These are phyloP conservation scores for Metarhizium brunneum DNA, from an alignment of 2,329 filamentous ascomycete species.

Conservation along the genomic window DNA sequence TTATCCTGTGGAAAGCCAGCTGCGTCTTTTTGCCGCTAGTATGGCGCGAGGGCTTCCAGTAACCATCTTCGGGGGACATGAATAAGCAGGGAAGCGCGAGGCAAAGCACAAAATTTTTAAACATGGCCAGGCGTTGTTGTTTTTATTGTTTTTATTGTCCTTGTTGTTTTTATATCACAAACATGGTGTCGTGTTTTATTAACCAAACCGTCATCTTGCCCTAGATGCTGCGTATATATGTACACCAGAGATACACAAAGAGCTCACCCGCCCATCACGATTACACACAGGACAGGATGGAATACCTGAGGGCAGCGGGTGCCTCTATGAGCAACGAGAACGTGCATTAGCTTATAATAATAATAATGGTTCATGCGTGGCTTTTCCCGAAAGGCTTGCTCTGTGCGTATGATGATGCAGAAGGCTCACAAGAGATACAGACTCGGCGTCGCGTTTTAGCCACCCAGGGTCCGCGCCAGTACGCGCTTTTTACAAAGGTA, in stretches of 20 bases:
- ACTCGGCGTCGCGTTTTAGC: too few relatives aligned
- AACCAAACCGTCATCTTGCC: background rate
- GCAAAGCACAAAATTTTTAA: background rate
- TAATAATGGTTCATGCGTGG: too few relatives aligned
- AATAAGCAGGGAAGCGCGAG: background rate
- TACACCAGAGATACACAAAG: background rate
- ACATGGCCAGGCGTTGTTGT: background rate
- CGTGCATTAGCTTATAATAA: too few relatives aligned
- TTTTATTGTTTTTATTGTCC: background rate
- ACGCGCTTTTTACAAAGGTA: too few relatives aligned
- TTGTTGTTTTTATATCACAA: too few relatives aligned
- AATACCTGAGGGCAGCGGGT: background rate
- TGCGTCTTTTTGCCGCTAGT: constrained; percentile 78
- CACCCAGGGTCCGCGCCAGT: too few relatives aligned
- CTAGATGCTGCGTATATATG: background rate
- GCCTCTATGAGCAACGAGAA: too few relatives aligned
- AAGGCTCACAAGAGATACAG: too few relatives aligned
- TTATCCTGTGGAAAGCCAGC: constrained; percentile 73
- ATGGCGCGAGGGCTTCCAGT: constrained; percentile 48
- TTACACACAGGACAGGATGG: background rate
- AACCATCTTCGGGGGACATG: background rate
- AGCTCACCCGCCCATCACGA: too few relatives aligned
- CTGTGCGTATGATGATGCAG: too few relatives aligned
- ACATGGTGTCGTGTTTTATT: background rate
- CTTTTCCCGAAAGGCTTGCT: too few relatives aligned